Base-by-base conservation (phyloP, 345 rosid genomes). In the Moricandia moricandioides region DNA sequence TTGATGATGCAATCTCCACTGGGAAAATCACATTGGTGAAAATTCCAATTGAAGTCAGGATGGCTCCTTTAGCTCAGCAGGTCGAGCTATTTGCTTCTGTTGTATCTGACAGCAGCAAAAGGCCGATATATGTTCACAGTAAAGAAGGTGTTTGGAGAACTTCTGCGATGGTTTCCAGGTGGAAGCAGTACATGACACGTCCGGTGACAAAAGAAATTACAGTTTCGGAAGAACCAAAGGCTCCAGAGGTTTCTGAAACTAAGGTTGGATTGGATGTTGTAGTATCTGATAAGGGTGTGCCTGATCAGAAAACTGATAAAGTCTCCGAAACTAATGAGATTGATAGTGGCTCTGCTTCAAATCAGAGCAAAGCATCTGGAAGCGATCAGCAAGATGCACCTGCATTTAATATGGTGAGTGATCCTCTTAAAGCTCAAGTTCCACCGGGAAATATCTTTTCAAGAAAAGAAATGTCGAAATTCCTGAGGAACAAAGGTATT, bases 101-200 rank as follows among this genome's bases (percentile, higher is more conserved):
- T 63, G 88, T 94, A 70, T 82, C 88, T 27, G 95, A 91, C 82
- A 67, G 77, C 78, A 81, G 86, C 81, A 94, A 88, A 83, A 85
- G 43, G 78, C 97, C 98, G 35, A 80, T 94, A 49, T 94, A 90
- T 78, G 92, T 94, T 39, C 97, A 94, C 73, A 88, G 98, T 72
- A 94, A 87, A 75, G 97, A 94, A 88, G 98, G 97, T 62, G 91
- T 75, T 14, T 78, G 93, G 96, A 88, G 98, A 86, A 83, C 96
- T 64, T 86, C 87, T 65, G 93, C 96, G 24, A 87, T 94, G 98
- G 82, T 91, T 39, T 91, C 98, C 60, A 86, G 97, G 82, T 94
- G 98, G 96, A 85, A 88, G 82, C 98, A 94, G 87, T 89, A 82
- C 84, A 86, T 88, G 89, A 85, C 83, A 69, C 89, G 96, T 61